phyloP scores from a whole-genome alignment of 2,329 filamentous ascomycete species.

The Mycosphaerella sp. region DNA sequence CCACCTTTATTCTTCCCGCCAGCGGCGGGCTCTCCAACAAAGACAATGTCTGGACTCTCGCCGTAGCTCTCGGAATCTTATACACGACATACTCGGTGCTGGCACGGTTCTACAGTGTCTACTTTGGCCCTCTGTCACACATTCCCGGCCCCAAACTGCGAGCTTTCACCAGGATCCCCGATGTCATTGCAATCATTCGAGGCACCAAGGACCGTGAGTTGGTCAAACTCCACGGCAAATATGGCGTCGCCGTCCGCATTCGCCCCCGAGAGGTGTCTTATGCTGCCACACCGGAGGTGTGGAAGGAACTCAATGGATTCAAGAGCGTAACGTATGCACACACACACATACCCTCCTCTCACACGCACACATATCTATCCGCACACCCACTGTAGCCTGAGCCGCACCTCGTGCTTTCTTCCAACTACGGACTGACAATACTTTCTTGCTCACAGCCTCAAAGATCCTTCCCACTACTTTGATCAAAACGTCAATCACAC shows the following conservation, averaged over 20 bases:
- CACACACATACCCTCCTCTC: no score
- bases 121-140: slow-evolving; percentile 3
- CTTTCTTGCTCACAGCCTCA: background rate
- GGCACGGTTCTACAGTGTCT: slow-evolving; percentile 5
- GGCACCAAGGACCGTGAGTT: background rate
- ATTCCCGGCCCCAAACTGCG: slow-evolving; percentile 7
- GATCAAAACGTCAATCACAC: background rate
- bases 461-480: slow-evolving; percentile 11
- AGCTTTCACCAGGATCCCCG: background rate
- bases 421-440: no score
- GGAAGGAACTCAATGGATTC: slow-evolving; percentile 25
- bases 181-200: background rate
- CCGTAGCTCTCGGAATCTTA: background rate
- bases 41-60: background rate
- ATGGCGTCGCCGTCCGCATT: slow-evolving; percentile 38
- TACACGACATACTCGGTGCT: background rate
- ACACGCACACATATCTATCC: no score
- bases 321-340: slow-evolving; percentile 7
- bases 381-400: no score
- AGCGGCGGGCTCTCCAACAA: background rate
- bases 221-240: slow-evolving; percentile 30
- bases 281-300: slow-evolving; percentile 19
- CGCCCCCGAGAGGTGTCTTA: slow-evolving; percentile 36
- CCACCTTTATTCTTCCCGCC: background rate
- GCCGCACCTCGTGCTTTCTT: no score